Conservation (phyloP, 176 grass and related monocot species). For the Hsuehochloa calcarea region DNA sequence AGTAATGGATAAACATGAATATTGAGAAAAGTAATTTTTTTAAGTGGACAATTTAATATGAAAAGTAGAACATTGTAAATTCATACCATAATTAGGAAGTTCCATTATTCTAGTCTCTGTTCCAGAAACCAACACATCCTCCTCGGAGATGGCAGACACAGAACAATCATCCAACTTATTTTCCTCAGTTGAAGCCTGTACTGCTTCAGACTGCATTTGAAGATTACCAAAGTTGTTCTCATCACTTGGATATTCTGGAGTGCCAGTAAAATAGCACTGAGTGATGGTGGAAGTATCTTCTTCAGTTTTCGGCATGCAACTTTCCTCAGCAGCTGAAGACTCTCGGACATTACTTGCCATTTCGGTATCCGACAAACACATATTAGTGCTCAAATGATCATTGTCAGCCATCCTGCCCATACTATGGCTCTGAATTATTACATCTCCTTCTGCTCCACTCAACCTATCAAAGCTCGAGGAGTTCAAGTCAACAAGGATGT, state of each 20-base stretch:
- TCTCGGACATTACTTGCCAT: slow-evolving; percentile 21
- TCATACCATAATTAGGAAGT: slow-evolving; percentile 60
- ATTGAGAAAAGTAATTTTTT: neutral
- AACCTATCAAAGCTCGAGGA: slow-evolving; percentile 19
- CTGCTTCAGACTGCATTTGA: slow-evolving; percentile 43
- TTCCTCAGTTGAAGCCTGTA: slow-evolving; percentile 28
- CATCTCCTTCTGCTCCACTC: slow-evolving; percentile 28
- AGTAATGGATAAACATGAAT: neutral
- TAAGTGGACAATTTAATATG: slow-evolving; percentile 9
- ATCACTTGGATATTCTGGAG: slow-evolving; percentile 26
- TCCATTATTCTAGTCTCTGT: slow-evolving; percentile 40
- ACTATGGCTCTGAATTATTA: slow-evolving; percentile 17
- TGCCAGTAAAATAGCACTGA: slow-evolving; percentile 27
- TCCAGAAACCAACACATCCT: slow-evolving; percentile 49
- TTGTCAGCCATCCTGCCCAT: slow-evolving; percentile 26
- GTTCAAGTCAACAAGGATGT: slow-evolving; percentile 34
- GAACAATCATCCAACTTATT: slow-evolving; percentile 53
- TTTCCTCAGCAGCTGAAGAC: slow-evolving; percentile 26
- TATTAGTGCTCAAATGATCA: slow-evolving; percentile 37
- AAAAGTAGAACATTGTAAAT: neutral
- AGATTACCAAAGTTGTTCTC: slow-evolving; percentile 40
- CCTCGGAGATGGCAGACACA: slow-evolving; percentile 47
- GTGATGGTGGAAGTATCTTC: slow-evolving; percentile 27
- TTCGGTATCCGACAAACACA: slow-evolving; percentile 39
- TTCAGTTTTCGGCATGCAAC: slow-evolving; percentile 31